phyloP scores from a whole-genome alignment of 805 yeast genomes.

The Nakazawaea anatomiae region DNA sequence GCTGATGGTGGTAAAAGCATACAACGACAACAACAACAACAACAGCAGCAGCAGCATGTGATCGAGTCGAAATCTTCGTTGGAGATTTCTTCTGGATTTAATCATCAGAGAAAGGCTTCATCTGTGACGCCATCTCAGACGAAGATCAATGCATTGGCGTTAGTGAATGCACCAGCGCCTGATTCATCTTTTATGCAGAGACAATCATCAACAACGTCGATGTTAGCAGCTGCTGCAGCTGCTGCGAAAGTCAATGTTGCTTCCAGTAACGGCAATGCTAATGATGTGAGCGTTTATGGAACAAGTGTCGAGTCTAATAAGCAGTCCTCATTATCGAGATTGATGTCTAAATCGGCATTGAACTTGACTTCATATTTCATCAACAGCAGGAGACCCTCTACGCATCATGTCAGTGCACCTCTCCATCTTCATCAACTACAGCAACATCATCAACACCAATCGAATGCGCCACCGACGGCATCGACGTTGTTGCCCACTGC shows the following conservation, averaged over 20 bases:
- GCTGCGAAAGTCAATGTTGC: background rate
- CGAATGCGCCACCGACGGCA: slow-evolving; percentile 59
- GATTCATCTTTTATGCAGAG: slow-evolving; percentile 8
- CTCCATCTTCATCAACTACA: background rate
- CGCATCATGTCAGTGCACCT: background rate
- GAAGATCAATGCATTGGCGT: slow-evolving; percentile 17
- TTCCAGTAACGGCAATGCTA: background rate
- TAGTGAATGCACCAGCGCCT: slow-evolving; percentile 15
- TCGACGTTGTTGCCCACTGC: slow-evolving; percentile 55
- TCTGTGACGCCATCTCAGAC: slow-evolving; percentile 17
- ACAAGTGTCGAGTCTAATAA: slow-evolving; percentile 1
- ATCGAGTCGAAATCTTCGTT: slow-evolving; percentile 9
- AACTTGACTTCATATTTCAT: slow-evolving; percentile 34
- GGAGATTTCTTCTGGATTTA: slow-evolving; percentile 5
- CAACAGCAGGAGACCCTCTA: slow-evolving; percentile 26
- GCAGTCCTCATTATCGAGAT: slow-evolving; percentile 22
- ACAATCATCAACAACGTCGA: slow-evolving; percentile 13
- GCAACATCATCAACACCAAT: slow-evolving; percentile 26
- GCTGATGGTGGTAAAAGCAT: too few relatives aligned
- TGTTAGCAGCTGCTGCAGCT: background rate
- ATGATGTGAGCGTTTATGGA: background rate
- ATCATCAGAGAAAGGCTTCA: slow-evolving; percentile 10
- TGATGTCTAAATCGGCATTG: slow-evolving; percentile 33
- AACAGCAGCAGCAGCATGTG: slow-evolving; percentile 1
- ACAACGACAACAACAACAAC: too few relatives aligned